Conservation (phyloP, 306 rosid species). For the Comarum palustre region DNA sequence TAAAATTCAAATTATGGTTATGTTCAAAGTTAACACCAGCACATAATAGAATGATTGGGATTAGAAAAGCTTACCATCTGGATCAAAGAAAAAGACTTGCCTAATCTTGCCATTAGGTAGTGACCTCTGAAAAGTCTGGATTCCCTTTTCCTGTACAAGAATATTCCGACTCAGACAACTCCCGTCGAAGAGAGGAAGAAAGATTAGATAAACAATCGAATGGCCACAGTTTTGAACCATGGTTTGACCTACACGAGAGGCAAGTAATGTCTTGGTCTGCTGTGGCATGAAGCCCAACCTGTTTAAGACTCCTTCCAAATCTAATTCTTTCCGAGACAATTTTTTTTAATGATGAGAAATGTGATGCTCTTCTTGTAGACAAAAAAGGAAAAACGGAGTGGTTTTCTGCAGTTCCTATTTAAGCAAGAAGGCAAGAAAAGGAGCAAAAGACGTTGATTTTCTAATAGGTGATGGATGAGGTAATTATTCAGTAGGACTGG, state of each 20-base stretch:
- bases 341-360: background rate
- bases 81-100: constrained; percentile 90
- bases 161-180: background rate
- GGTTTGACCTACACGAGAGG: background rate
- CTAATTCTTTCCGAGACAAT: background rate
- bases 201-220: background rate
- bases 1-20: background rate
- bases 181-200: background rate
- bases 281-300: background rate
- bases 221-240: background rate
- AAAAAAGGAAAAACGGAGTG: background rate
- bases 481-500: background rate
- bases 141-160: constrained; percentile 67
- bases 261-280: background rate
- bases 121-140: constrained; percentile 51
- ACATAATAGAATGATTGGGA: background rate
- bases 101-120: constrained; percentile 56
- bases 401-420: background rate
- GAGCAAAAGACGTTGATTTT: background rate
- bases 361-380: background rate
- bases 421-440: background rate
- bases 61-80: constrained; percentile 55
- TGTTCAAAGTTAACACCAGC: background rate
- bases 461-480: background rate
- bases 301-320: background rate